Percentiles rank a stretch among this genome's conserved stretches.
Conservation (phyloP, 495 filamentous ascomycete genomes). For the Podospora pseudoanserina region DNA sequence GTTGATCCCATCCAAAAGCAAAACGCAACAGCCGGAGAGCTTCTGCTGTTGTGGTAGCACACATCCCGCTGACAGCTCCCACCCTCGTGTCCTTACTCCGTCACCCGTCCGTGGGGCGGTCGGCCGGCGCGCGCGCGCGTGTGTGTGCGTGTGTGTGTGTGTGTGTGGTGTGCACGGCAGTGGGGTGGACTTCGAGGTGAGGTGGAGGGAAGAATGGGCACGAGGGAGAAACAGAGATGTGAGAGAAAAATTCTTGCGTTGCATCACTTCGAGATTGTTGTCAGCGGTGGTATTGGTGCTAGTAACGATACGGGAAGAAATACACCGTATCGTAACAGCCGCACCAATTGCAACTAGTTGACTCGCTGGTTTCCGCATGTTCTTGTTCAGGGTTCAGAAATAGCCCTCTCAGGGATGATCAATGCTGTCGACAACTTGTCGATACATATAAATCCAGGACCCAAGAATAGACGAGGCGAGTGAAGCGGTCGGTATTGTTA, state of each 20-base stretch:
- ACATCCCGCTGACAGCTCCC: background rate
- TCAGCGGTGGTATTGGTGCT: background rate
- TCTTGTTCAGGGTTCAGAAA: background rate
- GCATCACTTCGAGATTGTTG: background rate
- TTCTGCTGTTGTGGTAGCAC: slow-evolving; percentile 2
- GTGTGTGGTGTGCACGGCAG: background rate
- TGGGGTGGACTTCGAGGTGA: background rate
- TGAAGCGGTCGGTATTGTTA: background rate
- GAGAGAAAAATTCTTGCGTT: slow-evolving; percentile 3
- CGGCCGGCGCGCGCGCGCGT: background rate
- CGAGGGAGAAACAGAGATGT: background rate
- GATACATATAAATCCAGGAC: background rate
- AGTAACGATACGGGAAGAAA: background rate
- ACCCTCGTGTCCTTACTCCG: background rate
- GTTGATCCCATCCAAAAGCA: background rate
- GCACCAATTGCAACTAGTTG: background rate
- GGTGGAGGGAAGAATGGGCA: background rate
- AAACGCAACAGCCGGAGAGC: background rate
- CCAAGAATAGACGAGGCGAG: background rate
- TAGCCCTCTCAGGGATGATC: background rate
- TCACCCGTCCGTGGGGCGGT: background rate
- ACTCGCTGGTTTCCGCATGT: background rate
- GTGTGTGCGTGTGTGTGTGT: background rate
- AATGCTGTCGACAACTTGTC: background rate
- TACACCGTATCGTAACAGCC: background rate